phyloP scores from a whole-genome alignment of 768 basidiomycete genomes.

The Trametes punicea region DNA sequence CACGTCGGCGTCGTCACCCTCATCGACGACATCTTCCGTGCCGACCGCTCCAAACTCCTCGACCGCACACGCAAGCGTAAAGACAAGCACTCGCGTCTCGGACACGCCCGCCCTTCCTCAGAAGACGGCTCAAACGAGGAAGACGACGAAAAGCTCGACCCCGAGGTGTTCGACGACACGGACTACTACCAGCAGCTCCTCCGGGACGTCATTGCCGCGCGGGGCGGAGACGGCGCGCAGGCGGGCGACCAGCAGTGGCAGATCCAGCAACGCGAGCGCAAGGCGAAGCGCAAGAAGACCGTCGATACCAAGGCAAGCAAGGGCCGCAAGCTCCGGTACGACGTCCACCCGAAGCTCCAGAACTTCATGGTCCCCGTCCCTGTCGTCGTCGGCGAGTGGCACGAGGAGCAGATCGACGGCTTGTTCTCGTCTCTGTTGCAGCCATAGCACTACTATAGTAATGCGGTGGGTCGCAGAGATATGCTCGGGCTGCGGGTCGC shows the following conservation, averaged over 20 bases:
- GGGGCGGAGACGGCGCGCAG: conserved; percentile 36
- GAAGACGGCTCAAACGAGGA: conserved; percentile 33
- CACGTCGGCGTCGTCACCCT: conserved; percentile 58
- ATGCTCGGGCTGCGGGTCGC: background rate
- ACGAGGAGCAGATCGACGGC: conserved; percentile 95
- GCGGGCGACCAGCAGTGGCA: conserved; percentile 59
- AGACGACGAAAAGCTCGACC: conserved; percentile 31
- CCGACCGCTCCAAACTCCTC: conserved; percentile 55
- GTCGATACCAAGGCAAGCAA: conserved; percentile 97
- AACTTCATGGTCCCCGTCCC: conserved; percentile 95
- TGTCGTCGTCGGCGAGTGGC: conserved; percentile 64
- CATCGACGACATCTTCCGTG: conserved; percentile 65
- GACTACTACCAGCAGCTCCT: conserved; percentile 94
- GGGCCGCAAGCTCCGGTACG: conserved; percentile 91
- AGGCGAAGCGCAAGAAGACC: conserved; percentile 64
- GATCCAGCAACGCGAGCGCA: conserved; percentile 60
- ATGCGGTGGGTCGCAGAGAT: too few relatives aligned
- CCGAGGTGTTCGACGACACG: conserved; percentile 77
- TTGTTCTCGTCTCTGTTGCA: conserved; percentile 83
- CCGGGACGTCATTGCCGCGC: conserved; percentile 84
- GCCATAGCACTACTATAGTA: background rate
- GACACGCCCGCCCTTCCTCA: conserved; percentile 25
- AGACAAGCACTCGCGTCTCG: conserved; percentile 45
- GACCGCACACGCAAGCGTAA: conserved; percentile 59
- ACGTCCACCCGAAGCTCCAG: conserved; percentile 93